Evolutionary conservation across 208 protist species (phyloP).

Genomic region (Leishmania turanica): DNA sequence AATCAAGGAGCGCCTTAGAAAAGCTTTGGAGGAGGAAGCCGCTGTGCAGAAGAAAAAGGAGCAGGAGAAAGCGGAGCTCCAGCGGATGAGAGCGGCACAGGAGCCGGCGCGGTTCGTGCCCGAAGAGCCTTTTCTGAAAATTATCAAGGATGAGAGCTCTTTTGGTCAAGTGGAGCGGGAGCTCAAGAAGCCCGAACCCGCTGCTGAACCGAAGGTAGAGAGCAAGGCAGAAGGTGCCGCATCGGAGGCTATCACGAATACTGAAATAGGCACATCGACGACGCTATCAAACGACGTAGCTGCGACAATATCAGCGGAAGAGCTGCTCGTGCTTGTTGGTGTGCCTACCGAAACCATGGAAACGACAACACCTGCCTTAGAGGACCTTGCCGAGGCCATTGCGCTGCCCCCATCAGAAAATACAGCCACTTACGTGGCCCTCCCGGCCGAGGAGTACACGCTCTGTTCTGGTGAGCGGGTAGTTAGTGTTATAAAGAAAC

Average conservation of each 20-base stretch:
- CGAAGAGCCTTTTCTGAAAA: constrained; percentile 58
- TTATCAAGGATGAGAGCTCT: constrained; percentile 59
- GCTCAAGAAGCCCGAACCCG: constrained; percentile 5
- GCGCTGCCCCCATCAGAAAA: constrained; percentile 15
- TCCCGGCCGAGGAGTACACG: constrained; percentile 78
- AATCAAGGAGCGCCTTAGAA: constrained; percentile 50
- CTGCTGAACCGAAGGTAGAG: constrained; percentile 8
- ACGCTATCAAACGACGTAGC: constrained; percentile 4
- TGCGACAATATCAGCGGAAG: constrained; percentile 40
- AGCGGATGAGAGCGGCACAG: constrained; percentile 13
- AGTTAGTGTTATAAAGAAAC: constrained; percentile 54
- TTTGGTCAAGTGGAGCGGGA: constrained; percentile 37
- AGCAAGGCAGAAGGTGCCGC: not conserved
- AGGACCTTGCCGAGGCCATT: constrained; percentile 6
- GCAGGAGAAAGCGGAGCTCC: constrained; percentile 20
- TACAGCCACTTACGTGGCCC: constrained; percentile 43
- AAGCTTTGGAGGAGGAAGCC: constrained; percentile 45
- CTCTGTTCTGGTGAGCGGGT: constrained; percentile 69
- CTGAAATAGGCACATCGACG: not conserved
- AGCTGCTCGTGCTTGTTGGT: constrained; percentile 72
- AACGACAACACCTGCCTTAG: constrained; percentile 3
- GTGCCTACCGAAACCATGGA: constrained; percentile 21
- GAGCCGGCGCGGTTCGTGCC: constrained; percentile 5
- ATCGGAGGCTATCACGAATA: not conserved
- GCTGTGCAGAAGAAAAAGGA: constrained; percentile 32